A percentile compares a stretch with the other conserved stretches of the same genome.
Conservation (phyloP, 257 asterid species). For the Fraxinus excelsior region DNA sequence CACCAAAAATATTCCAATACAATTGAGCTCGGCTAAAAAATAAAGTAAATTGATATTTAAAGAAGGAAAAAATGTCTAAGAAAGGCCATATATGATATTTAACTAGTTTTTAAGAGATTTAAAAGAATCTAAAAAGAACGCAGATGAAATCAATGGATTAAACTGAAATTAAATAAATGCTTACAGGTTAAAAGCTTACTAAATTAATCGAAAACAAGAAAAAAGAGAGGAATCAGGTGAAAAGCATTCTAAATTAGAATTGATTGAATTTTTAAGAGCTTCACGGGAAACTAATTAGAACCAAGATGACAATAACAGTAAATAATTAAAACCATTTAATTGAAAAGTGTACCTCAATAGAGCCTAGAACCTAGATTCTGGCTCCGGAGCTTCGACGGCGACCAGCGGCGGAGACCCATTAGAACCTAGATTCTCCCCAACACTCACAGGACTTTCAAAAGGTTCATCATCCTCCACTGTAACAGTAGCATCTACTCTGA, state of each 20-base stretch:
- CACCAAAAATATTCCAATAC: background rate
- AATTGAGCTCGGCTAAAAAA: background rate
- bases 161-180: background rate
- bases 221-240: background rate
- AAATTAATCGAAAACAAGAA: background rate
- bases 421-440: too few relatives aligned
- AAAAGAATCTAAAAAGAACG: background rate
- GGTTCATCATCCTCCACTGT: too few relatives aligned
- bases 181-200: background rate
- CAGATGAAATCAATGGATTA: background rate
- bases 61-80: background rate
- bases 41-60: slow-evolving; percentile 1
- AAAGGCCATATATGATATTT: background rate
- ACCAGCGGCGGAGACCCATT: too few relatives aligned
- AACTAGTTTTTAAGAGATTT: background rate
- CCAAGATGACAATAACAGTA: background rate
- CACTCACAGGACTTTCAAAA: too few relatives aligned
- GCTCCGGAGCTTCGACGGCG: too few relatives aligned
- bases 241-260: background rate
- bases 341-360: slow-evolving; percentile 20
- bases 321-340: background rate
- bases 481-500: too few relatives aligned
- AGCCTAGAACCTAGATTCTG: too few relatives aligned
- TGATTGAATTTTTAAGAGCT: background rate
- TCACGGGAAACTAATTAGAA: background rate